Conservation (phyloP, 2,329 filamentous ascomycete genomes). For the Lomentospora prolificans region DNA sequence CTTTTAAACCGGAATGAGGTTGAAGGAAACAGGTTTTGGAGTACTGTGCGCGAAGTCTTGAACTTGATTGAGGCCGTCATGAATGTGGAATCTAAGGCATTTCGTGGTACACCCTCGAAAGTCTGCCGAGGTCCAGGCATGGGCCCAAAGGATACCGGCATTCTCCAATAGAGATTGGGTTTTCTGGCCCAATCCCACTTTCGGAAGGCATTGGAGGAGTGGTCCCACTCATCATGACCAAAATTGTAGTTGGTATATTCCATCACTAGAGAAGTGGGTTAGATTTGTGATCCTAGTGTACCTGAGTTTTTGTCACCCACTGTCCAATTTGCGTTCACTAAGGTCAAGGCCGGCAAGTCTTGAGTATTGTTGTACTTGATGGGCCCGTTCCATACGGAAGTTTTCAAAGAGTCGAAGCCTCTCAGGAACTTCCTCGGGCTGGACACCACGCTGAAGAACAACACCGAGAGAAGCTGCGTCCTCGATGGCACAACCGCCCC, state of each 20-base stretch:
- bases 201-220: conserved; percentile 38
- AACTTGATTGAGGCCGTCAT: conserved; percentile 35
- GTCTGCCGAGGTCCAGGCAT: conserved; percentile 34
- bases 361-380: background rate
- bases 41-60: conserved; percentile 34
- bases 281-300: no score
- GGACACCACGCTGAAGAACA: conserved; percentile 41
- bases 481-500: conserved; percentile 25
- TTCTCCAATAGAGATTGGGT: conserved; percentile 29
- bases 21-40: conserved; percentile 35
- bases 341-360: background rate
- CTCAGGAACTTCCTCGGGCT: conserved; percentile 35
- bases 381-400: conserved; percentile 40
- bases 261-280: conserved; percentile 25
- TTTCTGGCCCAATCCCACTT: conserved; percentile 34
- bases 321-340: background rate
- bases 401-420: conserved; percentile 50
- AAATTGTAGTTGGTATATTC: conserved; percentile 41
- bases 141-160: conserved; percentile 35
- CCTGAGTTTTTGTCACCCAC: no score
- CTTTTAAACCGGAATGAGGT: conserved; percentile 27
- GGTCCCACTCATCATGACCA: conserved; percentile 48
- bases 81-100: conserved; percentile 22
- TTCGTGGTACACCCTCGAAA: conserved; percentile 11
- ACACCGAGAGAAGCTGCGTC: conserved; percentile 24